phyloP scores from a whole-genome alignment of 768 basidiomycete species.

The Paxillus involutus region DNA sequence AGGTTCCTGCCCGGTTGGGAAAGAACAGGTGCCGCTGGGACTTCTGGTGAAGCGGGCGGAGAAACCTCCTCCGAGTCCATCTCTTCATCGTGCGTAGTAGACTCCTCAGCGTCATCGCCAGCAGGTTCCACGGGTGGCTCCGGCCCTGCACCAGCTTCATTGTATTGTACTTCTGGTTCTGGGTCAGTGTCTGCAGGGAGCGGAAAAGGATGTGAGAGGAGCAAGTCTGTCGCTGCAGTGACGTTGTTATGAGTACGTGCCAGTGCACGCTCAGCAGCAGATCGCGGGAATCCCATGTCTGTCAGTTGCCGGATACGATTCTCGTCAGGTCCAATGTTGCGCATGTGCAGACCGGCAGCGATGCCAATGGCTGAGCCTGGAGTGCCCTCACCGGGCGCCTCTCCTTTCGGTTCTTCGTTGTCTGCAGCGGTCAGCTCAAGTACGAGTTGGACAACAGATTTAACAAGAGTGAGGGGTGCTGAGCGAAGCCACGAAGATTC shows the following conservation, averaged over 20 bases:
- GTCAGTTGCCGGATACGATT: conserved; percentile 76
- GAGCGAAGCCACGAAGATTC: conserved; percentile 77
- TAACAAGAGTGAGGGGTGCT: conserved; percentile 72
- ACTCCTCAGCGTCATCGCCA: conserved; percentile 23
- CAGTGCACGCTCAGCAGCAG: conserved; percentile 82
- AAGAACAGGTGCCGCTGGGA: conserved; percentile 7
- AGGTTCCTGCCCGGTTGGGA: conserved; percentile 40
- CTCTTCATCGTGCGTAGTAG: conserved; percentile 27
- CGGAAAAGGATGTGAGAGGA: conserved; percentile 80
- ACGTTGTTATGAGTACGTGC: conserved; percentile 86
- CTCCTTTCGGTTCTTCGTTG: conserved; percentile 65
- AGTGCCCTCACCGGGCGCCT: conserved; percentile 37
- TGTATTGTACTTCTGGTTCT: conserved; percentile 19
- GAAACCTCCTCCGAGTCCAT: conserved; percentile 23
- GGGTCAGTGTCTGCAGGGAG: conserved; percentile 64
- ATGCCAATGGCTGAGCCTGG: conserved; percentile 31
- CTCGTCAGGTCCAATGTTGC: conserved; percentile 63
- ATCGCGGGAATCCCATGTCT: conserved; percentile 97
- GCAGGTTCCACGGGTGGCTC: conserved; percentile 31
- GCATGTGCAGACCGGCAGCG: conserved; percentile 33
- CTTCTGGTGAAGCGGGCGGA: conserved; percentile 16
- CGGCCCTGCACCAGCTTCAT: conserved; percentile 11
- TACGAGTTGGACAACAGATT: conserved; percentile 72
- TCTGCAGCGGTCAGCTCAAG: conserved; percentile 83
- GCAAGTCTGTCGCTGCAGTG: conserved; percentile 81